Evolutionary conservation across 805 yeast genomes (phyloP).

Genomic region (Millerozyma miso): DNA sequence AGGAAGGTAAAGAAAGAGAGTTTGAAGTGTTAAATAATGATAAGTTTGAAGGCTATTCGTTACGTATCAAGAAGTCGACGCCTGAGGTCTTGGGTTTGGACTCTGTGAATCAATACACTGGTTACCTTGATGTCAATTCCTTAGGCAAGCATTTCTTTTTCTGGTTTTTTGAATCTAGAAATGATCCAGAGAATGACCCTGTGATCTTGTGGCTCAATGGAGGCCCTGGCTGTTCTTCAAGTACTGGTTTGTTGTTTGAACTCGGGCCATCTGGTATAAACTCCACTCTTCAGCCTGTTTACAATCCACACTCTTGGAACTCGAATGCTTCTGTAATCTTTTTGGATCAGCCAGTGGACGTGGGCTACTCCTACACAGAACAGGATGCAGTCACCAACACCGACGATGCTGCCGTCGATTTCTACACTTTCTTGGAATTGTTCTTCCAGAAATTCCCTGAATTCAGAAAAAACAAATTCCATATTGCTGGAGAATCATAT

Average conservation of each 20-base stretch:
- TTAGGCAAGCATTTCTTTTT: slow-evolving; percentile 75
- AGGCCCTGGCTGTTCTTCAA: slow-evolving; percentile 93
- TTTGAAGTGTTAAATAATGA: slow-evolving; percentile 17
- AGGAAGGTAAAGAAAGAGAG: background rate
- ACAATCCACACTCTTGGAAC: slow-evolving; percentile 89
- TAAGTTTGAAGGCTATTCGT: slow-evolving; percentile 21
- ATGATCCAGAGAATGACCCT: slow-evolving; percentile 83
- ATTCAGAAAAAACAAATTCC: slow-evolving; percentile 56
- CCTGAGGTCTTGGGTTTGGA: slow-evolving; percentile 37
- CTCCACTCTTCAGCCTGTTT: slow-evolving; percentile 60
- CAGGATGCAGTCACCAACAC: slow-evolving; percentile 62
- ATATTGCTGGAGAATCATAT: slow-evolving; percentile 90
- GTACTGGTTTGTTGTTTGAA: slow-evolving; percentile 87
- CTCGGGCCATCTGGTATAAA: slow-evolving; percentile 83
- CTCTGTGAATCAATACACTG: slow-evolving; percentile 34
- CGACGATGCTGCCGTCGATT: slow-evolving; percentile 82
- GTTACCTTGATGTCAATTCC: slow-evolving; percentile 33
- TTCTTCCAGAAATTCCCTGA: slow-evolving; percentile 84
- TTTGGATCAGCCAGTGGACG: slow-evolving; percentile 91
- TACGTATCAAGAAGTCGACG: slow-evolving; percentile 28
- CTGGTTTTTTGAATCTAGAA: slow-evolving; percentile 91
- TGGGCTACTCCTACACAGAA: slow-evolving; percentile 80
- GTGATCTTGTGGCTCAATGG: slow-evolving; percentile 90
- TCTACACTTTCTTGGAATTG: slow-evolving; percentile 74
- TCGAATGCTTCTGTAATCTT: slow-evolving; percentile 84